Evolutionary conservation across 257 asterid species (phyloP).

Genomic region (Cynanchum wilfordii): DNA sequence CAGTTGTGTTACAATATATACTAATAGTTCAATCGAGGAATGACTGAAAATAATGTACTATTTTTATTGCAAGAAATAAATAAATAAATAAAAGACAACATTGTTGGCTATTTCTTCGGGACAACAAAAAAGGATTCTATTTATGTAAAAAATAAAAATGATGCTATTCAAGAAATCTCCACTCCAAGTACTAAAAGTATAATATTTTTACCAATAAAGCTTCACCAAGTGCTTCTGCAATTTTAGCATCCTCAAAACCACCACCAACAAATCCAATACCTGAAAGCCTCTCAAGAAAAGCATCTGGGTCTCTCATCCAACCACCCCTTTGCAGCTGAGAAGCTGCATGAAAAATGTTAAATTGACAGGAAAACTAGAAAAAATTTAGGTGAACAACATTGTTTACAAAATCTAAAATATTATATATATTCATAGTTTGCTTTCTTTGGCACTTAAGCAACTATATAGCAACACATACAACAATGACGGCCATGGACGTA

Average conservation of each 20-base stretch:
- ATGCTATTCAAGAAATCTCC: background rate
- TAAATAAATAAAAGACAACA: background rate
- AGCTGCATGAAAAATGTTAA: slow-evolving; percentile 38
- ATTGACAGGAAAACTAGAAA: background rate
- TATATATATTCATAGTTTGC: background rate
- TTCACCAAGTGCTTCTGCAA: slow-evolving; percentile 95
- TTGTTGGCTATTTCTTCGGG: slow-evolving; percentile 4
- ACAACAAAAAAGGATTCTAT: background rate
- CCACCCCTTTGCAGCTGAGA: slow-evolving; percentile 81
- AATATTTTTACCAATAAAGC: slow-evolving; percentile 63
- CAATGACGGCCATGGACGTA: slow-evolving; percentile 56
- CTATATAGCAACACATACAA: slow-evolving; percentile 34
- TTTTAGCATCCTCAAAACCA: slow-evolving; percentile 85
- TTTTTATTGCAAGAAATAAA: background rate
- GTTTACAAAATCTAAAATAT: background rate
- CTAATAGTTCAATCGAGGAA: background rate
- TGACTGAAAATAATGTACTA: background rate
- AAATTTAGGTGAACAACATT: background rate
- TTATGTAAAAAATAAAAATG: background rate
- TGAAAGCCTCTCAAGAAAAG: slow-evolving; percentile 85
- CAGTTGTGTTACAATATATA: too few species aligned
- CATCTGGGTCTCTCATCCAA: slow-evolving; percentile 81
- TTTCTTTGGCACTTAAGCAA: background rate
- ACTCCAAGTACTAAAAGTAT: background rate
- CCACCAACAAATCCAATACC: slow-evolving; percentile 81